Percentiles rank a stretch among this genome's conserved stretches.
Conservation (phyloP, 1,139 yeast genomes). For the Saccharomycopsis crataegensis region DNA sequence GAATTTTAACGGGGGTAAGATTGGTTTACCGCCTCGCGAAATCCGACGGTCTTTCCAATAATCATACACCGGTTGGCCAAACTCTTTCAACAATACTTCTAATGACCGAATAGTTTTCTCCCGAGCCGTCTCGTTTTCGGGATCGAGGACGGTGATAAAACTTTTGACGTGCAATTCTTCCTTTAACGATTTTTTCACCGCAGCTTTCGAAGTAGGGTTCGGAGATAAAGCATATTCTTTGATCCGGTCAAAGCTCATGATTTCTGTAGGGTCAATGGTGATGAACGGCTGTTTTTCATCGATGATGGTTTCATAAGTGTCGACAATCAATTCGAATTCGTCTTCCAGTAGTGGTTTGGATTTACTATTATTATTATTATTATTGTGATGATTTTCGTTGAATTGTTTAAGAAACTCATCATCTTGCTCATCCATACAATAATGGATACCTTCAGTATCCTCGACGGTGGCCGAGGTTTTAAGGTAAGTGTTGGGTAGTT, state of each 20-base stretch:
- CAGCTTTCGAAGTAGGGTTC: constrained; percentile 28
- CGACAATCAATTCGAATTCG: constrained; percentile 77
- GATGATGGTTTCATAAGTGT: constrained; percentile 66
- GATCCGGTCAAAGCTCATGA: constrained; percentile 65
- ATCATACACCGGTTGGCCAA: constrained; percentile 64
- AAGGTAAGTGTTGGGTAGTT: constrained; percentile 72
- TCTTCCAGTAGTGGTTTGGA: constrained; percentile 49
- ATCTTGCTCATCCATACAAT: constrained; percentile 88
- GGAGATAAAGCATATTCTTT: constrained; percentile 36
- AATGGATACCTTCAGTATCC: constrained; percentile 80
- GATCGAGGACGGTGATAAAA: constrained; percentile 41
- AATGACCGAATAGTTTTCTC: constrained; percentile 38
- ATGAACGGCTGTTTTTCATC: constrained; percentile 83
- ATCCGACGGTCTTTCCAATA: constrained; percentile 80
- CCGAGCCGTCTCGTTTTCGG: constrained; percentile 27
- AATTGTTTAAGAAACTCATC: constrained; percentile 50
- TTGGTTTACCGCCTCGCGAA: constrained; percentile 58
- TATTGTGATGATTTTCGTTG: constrained; percentile 31
- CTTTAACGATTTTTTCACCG: constrained; percentile 29
- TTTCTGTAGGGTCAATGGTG: constrained; percentile 73
- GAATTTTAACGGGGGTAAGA: constrained; percentile 70
- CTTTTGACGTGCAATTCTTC: constrained; percentile 30
- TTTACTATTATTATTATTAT: constrained; percentile 22
- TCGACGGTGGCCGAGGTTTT: constrained; percentile 93
- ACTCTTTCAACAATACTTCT: constrained; percentile 46